Percentiles rank a stretch among this genome's conserved stretches.
These are phyloP conservation scores for Aphanomyces euteiches DNA, from an alignment of 352 stramenopile genomes.

Conservation along the genomic window DNA sequence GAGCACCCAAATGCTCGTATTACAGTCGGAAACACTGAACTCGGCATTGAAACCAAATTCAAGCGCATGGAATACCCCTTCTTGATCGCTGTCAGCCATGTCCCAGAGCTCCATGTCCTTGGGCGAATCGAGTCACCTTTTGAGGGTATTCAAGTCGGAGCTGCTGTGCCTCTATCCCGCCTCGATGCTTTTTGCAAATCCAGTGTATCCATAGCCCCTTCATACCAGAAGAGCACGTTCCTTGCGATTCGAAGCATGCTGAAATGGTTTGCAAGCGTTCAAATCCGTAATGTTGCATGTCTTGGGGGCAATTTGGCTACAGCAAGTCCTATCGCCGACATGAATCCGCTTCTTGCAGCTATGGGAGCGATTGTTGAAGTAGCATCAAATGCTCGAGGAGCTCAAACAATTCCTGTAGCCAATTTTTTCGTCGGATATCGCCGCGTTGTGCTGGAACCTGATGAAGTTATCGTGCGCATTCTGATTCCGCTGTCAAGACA, in stretches of 20 bases:
- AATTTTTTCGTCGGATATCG: slow-evolving; percentile 96
- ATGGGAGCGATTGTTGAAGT: slow-evolving; percentile 79
- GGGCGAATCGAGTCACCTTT: slow-evolving; percentile 41
- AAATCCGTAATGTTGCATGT: slow-evolving; percentile 96
- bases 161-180: slow-evolving; percentile 66
- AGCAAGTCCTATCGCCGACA: slow-evolving; percentile 95
- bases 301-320: slow-evolving; percentile 96
- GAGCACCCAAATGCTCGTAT: slow-evolving; percentile 86
- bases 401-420: slow-evolving; percentile 59
- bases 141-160: slow-evolving; percentile 73
- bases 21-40: slow-evolving; percentile 95
- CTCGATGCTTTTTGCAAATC: slow-evolving; percentile 62
- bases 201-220: slow-evolving; percentile 33
- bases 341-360: slow-evolving; percentile 93
- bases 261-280: slow-evolving; percentile 95
- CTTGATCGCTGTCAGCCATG: slow-evolving; percentile 65
- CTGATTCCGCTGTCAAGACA: slow-evolving; percentile 83
- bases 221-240: slow-evolving; percentile 51
- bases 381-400: slow-evolving; percentile 34
- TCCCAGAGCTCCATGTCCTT: slow-evolving; percentile 53
- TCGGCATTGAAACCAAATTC: slow-evolving; percentile 95
- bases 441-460: slow-evolving; percentile 81
- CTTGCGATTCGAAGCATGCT: slow-evolving; percentile 85
- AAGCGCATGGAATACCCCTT: slow-evolving; percentile 80
- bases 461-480: slow-evolving; percentile 90